Evolutionary conservation across 2,329 filamentous ascomycete genomes (phyloP).

Genomic region (Penicillium sclerotiorum): DNA sequence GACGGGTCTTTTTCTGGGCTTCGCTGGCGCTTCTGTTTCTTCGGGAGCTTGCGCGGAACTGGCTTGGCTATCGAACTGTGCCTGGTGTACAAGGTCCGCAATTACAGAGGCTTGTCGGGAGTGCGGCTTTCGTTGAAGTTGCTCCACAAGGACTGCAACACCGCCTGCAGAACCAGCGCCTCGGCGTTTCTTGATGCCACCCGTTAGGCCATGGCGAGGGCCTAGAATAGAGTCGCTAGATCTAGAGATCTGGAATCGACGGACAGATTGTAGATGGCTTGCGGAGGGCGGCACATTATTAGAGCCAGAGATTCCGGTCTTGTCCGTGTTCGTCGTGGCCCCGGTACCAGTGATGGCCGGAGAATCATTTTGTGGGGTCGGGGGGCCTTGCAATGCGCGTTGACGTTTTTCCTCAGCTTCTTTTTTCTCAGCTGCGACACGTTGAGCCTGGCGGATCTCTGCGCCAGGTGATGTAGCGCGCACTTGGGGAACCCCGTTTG

Average conservation of each 20-base stretch:
- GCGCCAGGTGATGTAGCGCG: slow-evolving; percentile 47
- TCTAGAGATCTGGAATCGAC: slow-evolving; percentile 45
- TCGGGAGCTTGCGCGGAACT: slow-evolving; percentile 12
- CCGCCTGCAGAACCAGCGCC: slow-evolving; percentile 24
- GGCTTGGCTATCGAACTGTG: slow-evolving; percentile 5
- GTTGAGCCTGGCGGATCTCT: slow-evolving; percentile 40
- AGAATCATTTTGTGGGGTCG: slow-evolving; percentile 6
- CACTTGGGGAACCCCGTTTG: slow-evolving; percentile 41
- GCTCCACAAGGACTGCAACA: slow-evolving; percentile 45
- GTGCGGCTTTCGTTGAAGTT: slow-evolving; percentile 36
- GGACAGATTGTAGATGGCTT: slow-evolving; percentile 27
- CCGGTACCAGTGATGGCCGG: neutral
- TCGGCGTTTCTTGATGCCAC: slow-evolving; percentile 42
- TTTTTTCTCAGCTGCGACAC: slow-evolving; percentile 29
- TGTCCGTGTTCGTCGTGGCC: neutral
- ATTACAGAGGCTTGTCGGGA: slow-evolving; percentile 39
- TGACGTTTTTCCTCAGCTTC: slow-evolving; percentile 34
- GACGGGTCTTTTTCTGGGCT: slow-evolving; percentile 42
- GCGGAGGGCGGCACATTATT: slow-evolving; percentile 17
- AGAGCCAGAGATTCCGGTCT: slow-evolving; percentile 1
- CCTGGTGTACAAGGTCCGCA: slow-evolving; percentile 29
- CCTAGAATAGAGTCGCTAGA: slow-evolving; percentile 31
- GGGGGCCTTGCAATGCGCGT: slow-evolving; percentile 25
- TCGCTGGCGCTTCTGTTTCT: slow-evolving; percentile 8
- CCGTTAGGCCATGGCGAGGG: slow-evolving; percentile 26